Conservation (phyloP, 768 basidiomycete genomes). For the Sistotremastrum niveocremeum region DNA sequence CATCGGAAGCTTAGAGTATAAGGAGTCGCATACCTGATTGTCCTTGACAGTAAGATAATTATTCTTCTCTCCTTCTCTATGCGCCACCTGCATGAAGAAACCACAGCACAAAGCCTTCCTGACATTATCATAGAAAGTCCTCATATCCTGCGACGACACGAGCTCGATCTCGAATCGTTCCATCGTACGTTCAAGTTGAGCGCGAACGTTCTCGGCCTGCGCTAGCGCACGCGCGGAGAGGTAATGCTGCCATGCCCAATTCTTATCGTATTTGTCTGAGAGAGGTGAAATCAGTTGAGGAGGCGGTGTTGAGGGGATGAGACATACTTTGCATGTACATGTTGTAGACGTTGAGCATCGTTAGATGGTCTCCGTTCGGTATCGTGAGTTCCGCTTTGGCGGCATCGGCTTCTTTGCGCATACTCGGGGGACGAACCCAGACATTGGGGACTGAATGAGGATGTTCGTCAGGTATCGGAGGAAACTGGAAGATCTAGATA, state of each 20-base stretch:
- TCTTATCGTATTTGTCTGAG: slow-evolving; percentile 59
- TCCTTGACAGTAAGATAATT: slow-evolving; percentile 89
- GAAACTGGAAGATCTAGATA: background rate
- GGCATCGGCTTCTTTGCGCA: slow-evolving; percentile 80
- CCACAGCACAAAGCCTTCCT: slow-evolving; percentile 79
- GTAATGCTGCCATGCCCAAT: slow-evolving; percentile 89
- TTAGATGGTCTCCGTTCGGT: slow-evolving; percentile 94
- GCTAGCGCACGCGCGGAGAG: slow-evolving; percentile 69
- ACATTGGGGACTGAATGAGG: slow-evolving; percentile 63
- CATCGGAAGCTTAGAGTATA: background rate
- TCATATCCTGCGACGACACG: slow-evolving; percentile 51
- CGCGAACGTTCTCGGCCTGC: slow-evolving; percentile 89
- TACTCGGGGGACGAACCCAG: slow-evolving; percentile 85
- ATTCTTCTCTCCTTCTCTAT: slow-evolving; percentile 85
- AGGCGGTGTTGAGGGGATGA: background rate
- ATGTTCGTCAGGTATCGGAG: background rate
- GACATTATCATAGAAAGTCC: slow-evolving; percentile 59
- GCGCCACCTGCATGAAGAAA: slow-evolving; percentile 97
- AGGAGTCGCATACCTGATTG: slow-evolving; percentile 49
- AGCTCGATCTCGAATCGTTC: slow-evolving; percentile 76
- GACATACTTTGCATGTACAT: slow-evolving; percentile 70
- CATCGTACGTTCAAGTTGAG: slow-evolving; percentile 83
- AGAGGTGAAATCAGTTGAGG: background rate
- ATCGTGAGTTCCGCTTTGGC: slow-evolving; percentile 82
- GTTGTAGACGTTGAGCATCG: slow-evolving; percentile 90